Evolutionary conservation across 2,329 filamentous ascomycete species (phyloP).

Genomic region (Pseudogymnoascus sp.): DNA sequence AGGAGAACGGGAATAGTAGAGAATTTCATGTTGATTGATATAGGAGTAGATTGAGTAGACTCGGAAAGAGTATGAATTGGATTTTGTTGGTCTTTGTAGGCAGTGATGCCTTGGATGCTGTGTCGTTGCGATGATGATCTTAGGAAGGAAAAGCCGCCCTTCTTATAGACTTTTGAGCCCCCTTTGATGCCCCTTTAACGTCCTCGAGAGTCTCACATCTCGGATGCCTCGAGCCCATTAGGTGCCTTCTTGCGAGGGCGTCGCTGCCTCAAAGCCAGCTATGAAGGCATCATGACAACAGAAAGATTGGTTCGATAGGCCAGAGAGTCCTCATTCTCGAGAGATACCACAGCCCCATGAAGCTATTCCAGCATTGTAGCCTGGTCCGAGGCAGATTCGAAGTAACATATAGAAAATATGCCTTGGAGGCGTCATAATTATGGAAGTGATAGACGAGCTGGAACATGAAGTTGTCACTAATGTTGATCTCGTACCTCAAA

Average conservation of each 20-base stretch:
- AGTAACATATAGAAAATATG: not conserved
- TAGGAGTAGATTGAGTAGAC: not conserved
- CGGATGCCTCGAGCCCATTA: not conserved
- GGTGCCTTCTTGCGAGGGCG: not conserved
- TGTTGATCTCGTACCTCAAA: not conserved
- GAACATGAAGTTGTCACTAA: not conserved
- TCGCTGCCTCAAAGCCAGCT: not conserved
- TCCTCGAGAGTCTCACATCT: not conserved
- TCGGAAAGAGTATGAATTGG: not conserved
- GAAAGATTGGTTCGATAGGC: not conserved
- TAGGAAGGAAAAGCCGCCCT: not conserved
- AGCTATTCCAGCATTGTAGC: not conserved
- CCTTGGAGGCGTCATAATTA: constrained; percentile 2
- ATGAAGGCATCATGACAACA: not conserved
- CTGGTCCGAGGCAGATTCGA: not conserved
- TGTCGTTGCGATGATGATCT: not conserved
- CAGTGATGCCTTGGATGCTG: not conserved
- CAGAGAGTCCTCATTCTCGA: not conserved
- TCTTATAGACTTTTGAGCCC: not conserved
- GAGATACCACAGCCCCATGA: not conserved
- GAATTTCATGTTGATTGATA: not conserved
- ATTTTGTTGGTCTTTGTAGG: not conserved
- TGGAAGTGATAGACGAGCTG: constrained; percentile 7
- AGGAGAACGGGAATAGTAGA: not conserved
- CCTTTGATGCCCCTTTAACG: not conserved